Evolutionary conservation across 192 early-diverging fungal genomes (phyloP), one percentile per base, ranked within the genome.

Genomic region (Dissophora globulifera): DNA sequence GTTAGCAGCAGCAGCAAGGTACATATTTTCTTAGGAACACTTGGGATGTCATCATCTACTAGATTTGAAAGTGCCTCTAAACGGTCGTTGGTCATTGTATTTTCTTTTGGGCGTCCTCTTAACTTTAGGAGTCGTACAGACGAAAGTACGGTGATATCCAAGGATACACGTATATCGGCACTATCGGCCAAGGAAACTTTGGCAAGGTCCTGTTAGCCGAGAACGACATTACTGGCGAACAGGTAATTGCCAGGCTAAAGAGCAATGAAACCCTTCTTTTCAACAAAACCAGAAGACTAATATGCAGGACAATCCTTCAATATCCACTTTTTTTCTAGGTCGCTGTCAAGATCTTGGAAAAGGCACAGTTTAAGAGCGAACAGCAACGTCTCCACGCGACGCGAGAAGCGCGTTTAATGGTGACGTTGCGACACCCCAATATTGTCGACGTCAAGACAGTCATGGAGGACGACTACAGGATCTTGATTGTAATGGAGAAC

Each of bases 401-500:
- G 26, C 58, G 81, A 11, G 87, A 88, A 65, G 71, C 82, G 23
- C 52, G 74, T 4, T 71, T 88, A 22, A 81, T 84, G 43, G 75
- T 78, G 13, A 72, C 78, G 0, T 68, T 88, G 43, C 51, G 74
- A 15, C 87, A 88, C 31, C 79, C 76, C 23, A 78, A 88, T 38
- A 88, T 88, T 56, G 87, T 87, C 13, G 67, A 84, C 13, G 79
- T 88, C 27, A 76, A 85, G 29, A 69, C 84, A 10, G 85, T 88
- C 3, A 53, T 82, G 32, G 66, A 82, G 20, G 84, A 84, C 22
- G 74, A 79, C 8, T 72, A 83, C n/a, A 69, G 81, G 50, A 86
- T 86, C 50, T 82, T 82, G 51, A 82, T 89, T 40, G 79, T 89
- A 4, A 88, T 89, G 85, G 86, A 89, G 50, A 82, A 86, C 52